These are phyloP conservation scores for Amaranthus tricolor DNA, from an alignment of 179 eudicot species.

Conservation along the genomic window DNA sequence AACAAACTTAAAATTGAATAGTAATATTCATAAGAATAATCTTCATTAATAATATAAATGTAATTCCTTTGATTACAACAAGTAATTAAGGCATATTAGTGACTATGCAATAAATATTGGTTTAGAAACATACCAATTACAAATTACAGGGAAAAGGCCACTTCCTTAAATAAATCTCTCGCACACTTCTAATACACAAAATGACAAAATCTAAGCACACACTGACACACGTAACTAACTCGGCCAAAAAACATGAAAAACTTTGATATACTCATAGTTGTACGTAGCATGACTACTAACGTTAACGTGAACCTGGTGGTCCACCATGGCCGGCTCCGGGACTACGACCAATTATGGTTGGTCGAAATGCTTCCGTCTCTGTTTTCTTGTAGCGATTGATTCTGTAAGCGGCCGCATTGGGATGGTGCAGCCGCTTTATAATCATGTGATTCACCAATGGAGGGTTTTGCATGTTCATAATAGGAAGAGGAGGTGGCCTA, in stretches of 20 bases:
- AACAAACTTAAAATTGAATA: too few species aligned
- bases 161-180: conserved; percentile 6
- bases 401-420: neutral
- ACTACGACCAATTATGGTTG: conserved; percentile 33
- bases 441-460: neutral
- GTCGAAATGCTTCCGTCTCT: conserved; percentile 27
- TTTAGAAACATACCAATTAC: neutral
- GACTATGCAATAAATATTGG: conserved; percentile 7
- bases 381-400: conserved; percentile 20
- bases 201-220: conserved; percentile 9
- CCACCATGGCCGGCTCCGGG: conserved; percentile 31
- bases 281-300: neutral
- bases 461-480: neutral
- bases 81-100: neutral
- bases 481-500: conserved; percentile 15
- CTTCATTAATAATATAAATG: too few species aligned
- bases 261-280: neutral
- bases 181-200: conserved; percentile 2
- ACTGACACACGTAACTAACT: neutral
- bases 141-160: neutral
- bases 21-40: too few species aligned
- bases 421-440: neutral
- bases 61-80: neutral
- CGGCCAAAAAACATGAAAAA: neutral
- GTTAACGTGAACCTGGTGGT: conserved; percentile 24